Evolutionary conservation across 2,329 filamentous ascomycete genomes (phyloP), one percentile per base, ranked within the genome.

Genomic region (Fusarium newnesense): DNA sequence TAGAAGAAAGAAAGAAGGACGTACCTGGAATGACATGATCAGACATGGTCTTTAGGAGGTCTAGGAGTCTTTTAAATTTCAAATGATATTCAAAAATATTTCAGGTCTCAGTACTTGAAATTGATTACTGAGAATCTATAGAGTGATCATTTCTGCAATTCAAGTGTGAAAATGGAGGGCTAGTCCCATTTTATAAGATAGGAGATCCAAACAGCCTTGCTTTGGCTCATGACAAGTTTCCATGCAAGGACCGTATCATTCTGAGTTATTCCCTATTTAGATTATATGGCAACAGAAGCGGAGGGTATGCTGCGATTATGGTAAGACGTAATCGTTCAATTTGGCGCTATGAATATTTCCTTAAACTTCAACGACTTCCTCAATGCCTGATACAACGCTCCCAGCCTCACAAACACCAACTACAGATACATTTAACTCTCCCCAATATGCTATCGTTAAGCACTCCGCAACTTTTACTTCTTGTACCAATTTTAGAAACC

Each of bases 401-500:
- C 26, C 43, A 30, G 11, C n/a, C 30, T 69, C n/a, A 28, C 53
- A 24, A 60, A 47, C n/a, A 30, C 30, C 37, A 19, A 21, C 21
- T 44, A 65, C 16, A 19, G 37, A n/a, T 43, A 32, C 12, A 26
- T 37, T 28, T 19, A 19, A 34, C 43, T 36, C 34, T 39, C 15
- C 11, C 19, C 37, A 40, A 21, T n/a, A 49, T 19, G 15, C 37
- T 24, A 21, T 24, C 19, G 13, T 34, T 32, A 30, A 46, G 24
- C 24, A 28, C 18, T 19, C 37, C 39, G 24, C 18, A 44, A 9
- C 39, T 32, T 30, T 28, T 43, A 34, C 24, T 6, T 30, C 18
- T 28, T 16, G 15, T 28, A 34, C 24, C 43, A 5, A 3, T 12
- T 15, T 69, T 36, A 78, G 32, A 80, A 79, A 5, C 74, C 79